A percentile compares a stretch with the other conserved stretches of the same genome.
Conservation (phyloP, 2,329 filamentous ascomycete species). For the Colletotrichum cordylinicola region DNA sequence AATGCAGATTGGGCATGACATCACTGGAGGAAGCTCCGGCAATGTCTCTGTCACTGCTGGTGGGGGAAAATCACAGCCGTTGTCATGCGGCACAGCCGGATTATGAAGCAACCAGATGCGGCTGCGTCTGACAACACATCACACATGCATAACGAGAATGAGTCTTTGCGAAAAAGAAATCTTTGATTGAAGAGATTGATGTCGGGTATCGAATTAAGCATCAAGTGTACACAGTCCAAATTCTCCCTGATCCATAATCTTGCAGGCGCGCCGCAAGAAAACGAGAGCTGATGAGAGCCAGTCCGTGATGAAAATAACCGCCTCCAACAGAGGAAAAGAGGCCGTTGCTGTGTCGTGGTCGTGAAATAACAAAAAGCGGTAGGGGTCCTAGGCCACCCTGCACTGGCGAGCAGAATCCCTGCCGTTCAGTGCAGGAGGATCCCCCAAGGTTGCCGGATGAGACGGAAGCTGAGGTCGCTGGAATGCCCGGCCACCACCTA, state of each 20-base stretch:
- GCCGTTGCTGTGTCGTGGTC: conserved; percentile 18
- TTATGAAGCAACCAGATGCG: background rate
- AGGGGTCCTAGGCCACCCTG: background rate
- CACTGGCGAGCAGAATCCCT: background rate
- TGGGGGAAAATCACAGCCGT: background rate
- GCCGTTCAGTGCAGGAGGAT: background rate
- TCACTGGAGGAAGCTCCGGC: background rate
- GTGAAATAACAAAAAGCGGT: background rate
- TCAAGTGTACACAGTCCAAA: conserved; percentile 9
- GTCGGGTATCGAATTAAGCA: conserved; percentile 24
- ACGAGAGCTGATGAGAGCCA: background rate
- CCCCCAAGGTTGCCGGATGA: background rate
- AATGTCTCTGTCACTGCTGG: background rate
- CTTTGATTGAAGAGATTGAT: conserved; percentile 19
- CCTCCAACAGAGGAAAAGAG: conserved; percentile 10
- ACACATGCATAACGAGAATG: background rate
- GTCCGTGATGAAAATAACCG: background rate
- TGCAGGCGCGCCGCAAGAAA: background rate
- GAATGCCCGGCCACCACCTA: background rate
- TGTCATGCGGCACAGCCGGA: background rate
- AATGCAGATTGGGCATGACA: background rate
- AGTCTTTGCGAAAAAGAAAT: background rate
- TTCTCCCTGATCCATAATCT: background rate
- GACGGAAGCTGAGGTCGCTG: conserved; percentile 14
- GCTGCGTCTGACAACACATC: background rate